Conservation (phyloP, 2,329 filamentous ascomycete genomes). For the Aspergillus terreus region DNA sequence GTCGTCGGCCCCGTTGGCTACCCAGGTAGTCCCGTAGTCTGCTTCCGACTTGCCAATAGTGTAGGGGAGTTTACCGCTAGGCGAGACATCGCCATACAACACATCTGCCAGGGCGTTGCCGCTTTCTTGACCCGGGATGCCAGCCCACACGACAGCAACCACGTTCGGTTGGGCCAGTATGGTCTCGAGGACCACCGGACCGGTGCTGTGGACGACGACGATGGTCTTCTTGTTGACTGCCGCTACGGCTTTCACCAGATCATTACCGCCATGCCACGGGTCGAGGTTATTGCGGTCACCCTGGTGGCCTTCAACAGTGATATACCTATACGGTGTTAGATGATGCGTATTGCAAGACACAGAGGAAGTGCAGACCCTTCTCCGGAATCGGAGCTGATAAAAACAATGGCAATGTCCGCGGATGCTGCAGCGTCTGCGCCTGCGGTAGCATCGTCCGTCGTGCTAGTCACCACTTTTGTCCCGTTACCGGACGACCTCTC, state of each 20-base stretch:
- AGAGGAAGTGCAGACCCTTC: constrained; percentile 33
- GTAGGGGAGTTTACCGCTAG: constrained; percentile 59
- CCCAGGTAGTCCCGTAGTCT: constrained; percentile 43
- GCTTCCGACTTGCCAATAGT: constrained; percentile 54
- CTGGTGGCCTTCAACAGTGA: constrained; percentile 53
- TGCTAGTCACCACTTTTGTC: constrained; percentile 41
- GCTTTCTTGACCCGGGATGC: constrained; percentile 57
- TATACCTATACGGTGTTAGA: constrained; percentile 26
- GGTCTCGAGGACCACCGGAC: constrained; percentile 57
- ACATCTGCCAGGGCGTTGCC: constrained; percentile 47
- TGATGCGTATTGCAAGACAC: no score
- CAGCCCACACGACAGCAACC: constrained; percentile 61
- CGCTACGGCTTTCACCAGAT: constrained; percentile 53
- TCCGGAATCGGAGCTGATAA: constrained; percentile 47
- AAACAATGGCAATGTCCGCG: constrained; percentile 44
- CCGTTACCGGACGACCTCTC: constrained; percentile 33
- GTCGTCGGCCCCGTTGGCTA: constrained; percentile 6
- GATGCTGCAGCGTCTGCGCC: constrained; percentile 36
- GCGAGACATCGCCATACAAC: constrained; percentile 42
- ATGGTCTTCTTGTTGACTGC: constrained; percentile 59
- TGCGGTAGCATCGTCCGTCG: constrained; percentile 34
- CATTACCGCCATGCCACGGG: constrained; percentile 44
- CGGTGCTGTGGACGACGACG: constrained; percentile 63
- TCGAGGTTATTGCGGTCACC: constrained; percentile 49
- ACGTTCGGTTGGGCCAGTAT: constrained; percentile 63